phyloP scores from a whole-genome alignment of 139 green algal genomes.

The Auxenochlorella pyrenoidosa region DNA sequence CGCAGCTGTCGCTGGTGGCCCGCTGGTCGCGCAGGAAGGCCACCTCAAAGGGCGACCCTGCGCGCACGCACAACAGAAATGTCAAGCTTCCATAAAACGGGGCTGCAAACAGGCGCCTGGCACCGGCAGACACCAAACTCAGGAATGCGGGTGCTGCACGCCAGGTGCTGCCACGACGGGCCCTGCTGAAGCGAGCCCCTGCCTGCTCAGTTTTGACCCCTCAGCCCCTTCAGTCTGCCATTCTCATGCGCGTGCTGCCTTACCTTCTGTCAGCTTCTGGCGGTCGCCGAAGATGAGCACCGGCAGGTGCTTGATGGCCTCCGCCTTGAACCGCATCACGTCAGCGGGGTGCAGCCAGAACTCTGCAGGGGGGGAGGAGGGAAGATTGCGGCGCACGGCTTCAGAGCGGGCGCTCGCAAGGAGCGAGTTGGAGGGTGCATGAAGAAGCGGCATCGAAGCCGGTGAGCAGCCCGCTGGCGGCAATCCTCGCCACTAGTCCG shows the following conservation, averaged over 20 bases:
- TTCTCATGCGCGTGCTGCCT: no score
- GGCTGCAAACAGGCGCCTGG: no score
- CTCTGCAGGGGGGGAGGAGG: constrained; percentile 37
- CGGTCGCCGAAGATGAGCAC: constrained; percentile 80
- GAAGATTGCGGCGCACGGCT: no score
- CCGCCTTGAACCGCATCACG: constrained; percentile 68
- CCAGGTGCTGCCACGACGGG: neutral
- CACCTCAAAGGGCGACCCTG: constrained; percentile 2
- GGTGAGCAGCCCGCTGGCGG: no score
- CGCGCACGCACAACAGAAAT: neutral
- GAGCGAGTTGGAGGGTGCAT: no score
- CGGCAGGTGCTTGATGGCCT: constrained; percentile 78
- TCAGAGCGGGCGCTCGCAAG: no score
- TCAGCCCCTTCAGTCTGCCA: no score
- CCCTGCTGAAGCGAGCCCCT: no score
- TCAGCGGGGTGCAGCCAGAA: constrained; percentile 79
- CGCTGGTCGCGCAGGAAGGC: constrained; percentile 8
- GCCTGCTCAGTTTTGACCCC: no score
- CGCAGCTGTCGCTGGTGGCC: neutral
- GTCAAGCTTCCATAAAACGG: neutral
- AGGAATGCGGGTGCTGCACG: neutral
- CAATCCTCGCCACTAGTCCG: no score
- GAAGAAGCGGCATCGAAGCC: no score
- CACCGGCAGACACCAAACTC: neutral
- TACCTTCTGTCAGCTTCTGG: constrained; percentile 34